Percentiles rank a stretch among this genome's conserved stretches.
Evolutionary conservation across 2,329 filamentous ascomycete species (phyloP).

Genomic region (Daldinia sp.): DNA sequence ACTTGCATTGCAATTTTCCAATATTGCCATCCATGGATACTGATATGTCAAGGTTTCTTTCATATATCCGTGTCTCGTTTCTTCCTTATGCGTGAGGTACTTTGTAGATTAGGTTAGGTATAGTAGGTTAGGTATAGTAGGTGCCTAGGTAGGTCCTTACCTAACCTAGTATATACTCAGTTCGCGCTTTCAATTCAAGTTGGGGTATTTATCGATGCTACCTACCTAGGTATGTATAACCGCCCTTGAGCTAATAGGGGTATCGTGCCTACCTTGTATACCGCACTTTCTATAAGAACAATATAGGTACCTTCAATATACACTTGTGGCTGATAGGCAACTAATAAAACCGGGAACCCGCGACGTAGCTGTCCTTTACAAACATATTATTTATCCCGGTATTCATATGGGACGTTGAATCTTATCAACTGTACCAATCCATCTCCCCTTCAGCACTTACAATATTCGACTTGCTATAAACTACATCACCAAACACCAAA

Average conservation of each 20-base stretch:
- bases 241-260: conserved; percentile 3
- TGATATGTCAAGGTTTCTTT: conserved; percentile 17
- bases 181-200: too few relatives aligned
- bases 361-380: not conserved
- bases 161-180: too few relatives aligned
- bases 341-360: conserved; percentile 15
- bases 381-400: conserved; percentile 7
- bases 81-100: not conserved
- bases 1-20: not conserved
- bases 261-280: not conserved
- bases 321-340: too few relatives aligned
- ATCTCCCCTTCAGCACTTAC: conserved; percentile 6
- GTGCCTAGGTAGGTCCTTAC: not conserved
- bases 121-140: conserved; percentile 1
- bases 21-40: not conserved
- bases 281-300: not conserved
- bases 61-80: too few relatives aligned
- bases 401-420: too few relatives aligned
- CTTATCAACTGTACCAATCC: not conserved
- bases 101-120: not conserved
- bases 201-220: too few relatives aligned
- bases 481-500: conserved; percentile 24
- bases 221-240: not conserved
- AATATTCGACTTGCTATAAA: conserved; percentile 22
- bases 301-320: conserved; percentile 13